Evolutionary conservation across 768 basidiomycete genomes (phyloP), one percentile per base, ranked within the genome.

Genomic region (Dioszegia hungarica): DNA sequence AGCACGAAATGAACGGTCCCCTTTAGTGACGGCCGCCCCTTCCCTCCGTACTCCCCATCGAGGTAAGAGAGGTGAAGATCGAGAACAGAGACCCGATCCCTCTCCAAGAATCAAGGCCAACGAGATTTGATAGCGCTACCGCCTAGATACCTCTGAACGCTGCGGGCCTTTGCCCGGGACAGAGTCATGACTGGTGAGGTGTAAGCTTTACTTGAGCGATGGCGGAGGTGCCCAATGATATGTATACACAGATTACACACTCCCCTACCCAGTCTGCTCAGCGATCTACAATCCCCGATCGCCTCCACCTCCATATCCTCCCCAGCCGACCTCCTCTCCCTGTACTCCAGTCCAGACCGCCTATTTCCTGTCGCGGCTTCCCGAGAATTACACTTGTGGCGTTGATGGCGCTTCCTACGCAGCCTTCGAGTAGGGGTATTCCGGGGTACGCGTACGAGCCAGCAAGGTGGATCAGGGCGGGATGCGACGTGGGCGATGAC

Each of bases 361-460:
- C 72, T 53, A 41, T 74, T 47, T 11, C 72, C 70, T 41, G 63
- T 49, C 50, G 19, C 39, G 5, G 1, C 60, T 47, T 10, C 22
- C 54, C 44, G 5, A 61, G 14, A 6, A 68, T 50, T 3, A 31
- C 56, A 19, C 76, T 72, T 2, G 79, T 78, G 10, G 86, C 83
- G 45, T 79, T 79, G 70, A 80, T 79, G n/a, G 86, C 86, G 64
- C 86, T 86, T 19, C 81, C 81, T 12, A 88, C 88, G 71, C 88
- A 90, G 2, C 87, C 87, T 66, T 90, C 89, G 45, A 90, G 75
- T 52, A 90, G 72, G 9, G 88, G 88, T 44, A 89, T 87, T 0
- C 89, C 88, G 17, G 80, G 76, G 65, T 83, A 81, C 14, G 84
- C 85, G 71, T 85, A 89, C 17, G 83, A 82, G 1, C 88, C 88